Conservation (phyloP, 2,329 filamentous ascomycete species). For the Aspergillus luchuensis region DNA sequence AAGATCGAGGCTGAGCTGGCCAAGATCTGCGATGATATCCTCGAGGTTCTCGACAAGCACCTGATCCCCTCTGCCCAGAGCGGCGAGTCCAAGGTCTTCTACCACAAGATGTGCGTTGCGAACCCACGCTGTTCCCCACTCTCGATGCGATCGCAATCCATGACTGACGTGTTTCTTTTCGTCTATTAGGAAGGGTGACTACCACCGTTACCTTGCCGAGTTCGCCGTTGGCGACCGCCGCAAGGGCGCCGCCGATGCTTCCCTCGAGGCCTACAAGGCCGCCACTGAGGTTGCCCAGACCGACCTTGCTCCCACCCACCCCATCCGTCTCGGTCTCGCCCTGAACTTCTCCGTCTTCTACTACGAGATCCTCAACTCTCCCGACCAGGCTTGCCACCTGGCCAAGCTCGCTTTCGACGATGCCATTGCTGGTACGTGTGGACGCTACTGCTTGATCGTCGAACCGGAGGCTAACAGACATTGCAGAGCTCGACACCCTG, state of each 20-base stretch:
- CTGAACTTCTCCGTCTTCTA: slow-evolving; percentile 99
- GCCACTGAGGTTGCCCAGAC: slow-evolving; percentile 88
- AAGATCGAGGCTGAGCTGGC: slow-evolving; percentile 97
- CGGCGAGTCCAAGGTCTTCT: slow-evolving; percentile 99
- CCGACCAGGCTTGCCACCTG: slow-evolving; percentile 96
- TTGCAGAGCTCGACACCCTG: slow-evolving; percentile 84
- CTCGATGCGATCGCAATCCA: slow-evolving; percentile 16
- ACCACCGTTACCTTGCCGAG: slow-evolving; percentile 98
- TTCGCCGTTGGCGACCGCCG: slow-evolving; percentile 93
- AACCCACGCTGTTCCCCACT: background rate
- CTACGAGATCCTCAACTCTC: slow-evolving; percentile 99
- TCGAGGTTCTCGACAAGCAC: slow-evolving; percentile 90
- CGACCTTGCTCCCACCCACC: slow-evolving; percentile 87
- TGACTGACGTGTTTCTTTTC: slow-evolving; percentile 22
- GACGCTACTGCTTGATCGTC: background rate
- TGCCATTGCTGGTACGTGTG: slow-evolving; percentile 75
- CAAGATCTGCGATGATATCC: slow-evolving; percentile 97
- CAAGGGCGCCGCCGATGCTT: slow-evolving; percentile 91
- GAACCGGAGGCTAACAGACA: slow-evolving; percentile 26
- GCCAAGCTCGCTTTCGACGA: slow-evolving; percentile 96
- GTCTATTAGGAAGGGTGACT: slow-evolving; percentile 86
- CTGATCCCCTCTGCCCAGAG: slow-evolving; percentile 91
- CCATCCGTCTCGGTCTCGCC: slow-evolving; percentile 87
- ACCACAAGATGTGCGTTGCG: slow-evolving; percentile 89
- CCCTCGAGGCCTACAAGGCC: slow-evolving; percentile 95